Percentiles rank a stretch among this genome's conserved stretches.
phyloP scores from a whole-genome alignment of 345 rosid genomes.

The Limnanthes douglasii region DNA sequence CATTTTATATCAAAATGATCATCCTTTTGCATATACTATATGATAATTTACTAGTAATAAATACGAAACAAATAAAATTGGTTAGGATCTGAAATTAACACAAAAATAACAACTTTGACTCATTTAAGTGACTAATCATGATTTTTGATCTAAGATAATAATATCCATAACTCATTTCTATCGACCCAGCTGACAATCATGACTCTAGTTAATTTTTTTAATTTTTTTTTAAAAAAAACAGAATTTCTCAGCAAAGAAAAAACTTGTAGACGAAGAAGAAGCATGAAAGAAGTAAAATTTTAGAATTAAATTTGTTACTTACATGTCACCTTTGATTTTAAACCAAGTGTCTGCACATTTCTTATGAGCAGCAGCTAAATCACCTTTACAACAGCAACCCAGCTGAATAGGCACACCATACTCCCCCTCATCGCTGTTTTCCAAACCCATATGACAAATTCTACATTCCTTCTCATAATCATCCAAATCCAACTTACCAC shows the following conservation, averaged over 20 bases:
- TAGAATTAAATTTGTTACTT: slow-evolving; percentile 7
- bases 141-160: slow-evolving; percentile 10
- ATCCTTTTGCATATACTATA: too few relatives aligned
- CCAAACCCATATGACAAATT: slow-evolving; percentile 53
- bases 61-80: slow-evolving; percentile 4
- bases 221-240: slow-evolving; percentile 2
- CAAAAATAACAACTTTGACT: neutral
- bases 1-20: too few relatives aligned
- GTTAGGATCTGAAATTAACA: slow-evolving; percentile 15
- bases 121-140: slow-evolving; percentile 5
- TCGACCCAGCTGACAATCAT: too few relatives aligned
- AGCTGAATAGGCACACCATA: slow-evolving; percentile 26
- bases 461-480: slow-evolving; percentile 35
- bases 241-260: slow-evolving; percentile 6
- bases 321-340: slow-evolving; percentile 46
- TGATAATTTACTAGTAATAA: too few relatives aligned
- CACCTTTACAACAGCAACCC: slow-evolving; percentile 47
- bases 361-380: slow-evolving; percentile 36
- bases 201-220: slow-evolving; percentile 5
- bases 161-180: too few relatives aligned
- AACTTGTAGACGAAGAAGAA: neutral
- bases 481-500: slow-evolving; percentile 29
- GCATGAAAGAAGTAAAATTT: neutral
- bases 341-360: slow-evolving; percentile 62
- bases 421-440: slow-evolving; percentile 15